These are phyloP conservation scores for Dryas drummondii DNA, from an alignment of 306 rosid genomes.

Conservation along the genomic window DNA sequence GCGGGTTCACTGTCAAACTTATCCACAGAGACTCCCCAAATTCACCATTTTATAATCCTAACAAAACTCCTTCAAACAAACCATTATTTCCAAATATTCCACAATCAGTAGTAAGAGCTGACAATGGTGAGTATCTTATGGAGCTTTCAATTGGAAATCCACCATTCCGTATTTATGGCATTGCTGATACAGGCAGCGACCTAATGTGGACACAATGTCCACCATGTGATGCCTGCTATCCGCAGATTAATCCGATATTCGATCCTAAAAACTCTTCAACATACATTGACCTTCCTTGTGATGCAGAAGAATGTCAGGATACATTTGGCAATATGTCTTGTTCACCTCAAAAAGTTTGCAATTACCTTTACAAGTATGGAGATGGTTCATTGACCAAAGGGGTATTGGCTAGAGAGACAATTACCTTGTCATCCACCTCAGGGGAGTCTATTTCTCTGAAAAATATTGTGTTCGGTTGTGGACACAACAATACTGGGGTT, in stretches of 20 bases:
- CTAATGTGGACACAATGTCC: slow-evolving; percentile 58
- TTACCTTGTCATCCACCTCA: slow-evolving; percentile 30
- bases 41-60: slow-evolving; percentile 23
- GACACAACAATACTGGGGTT: slow-evolving; percentile 45
- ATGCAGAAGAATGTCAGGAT: slow-evolving; percentile 37
- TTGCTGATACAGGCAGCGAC: slow-evolving; percentile 63
- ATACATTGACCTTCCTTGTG: slow-evolving; percentile 41
- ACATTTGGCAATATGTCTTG: slow-evolving; percentile 28
- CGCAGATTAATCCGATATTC: slow-evolving; percentile 45
- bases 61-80: not conserved
- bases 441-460: slow-evolving; percentile 21
- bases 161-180: slow-evolving; percentile 49
- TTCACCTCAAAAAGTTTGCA: slow-evolving; percentile 38
- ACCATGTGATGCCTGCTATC: slow-evolving; percentile 46
- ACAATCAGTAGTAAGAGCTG: slow-evolving; percentile 21
- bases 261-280: slow-evolving; percentile 47
- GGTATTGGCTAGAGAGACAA: slow-evolving; percentile 41
- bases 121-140: slow-evolving; percentile 53
- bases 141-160: slow-evolving; percentile 57
- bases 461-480: slow-evolving; percentile 53
- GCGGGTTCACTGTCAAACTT: slow-evolving; percentile 36
- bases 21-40: slow-evolving; percentile 31
- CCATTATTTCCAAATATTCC: not conserved
- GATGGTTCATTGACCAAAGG: slow-evolving; percentile 38
- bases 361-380: slow-evolving; percentile 44